phyloP scores from a whole-genome alignment of 1,139 yeast genomes.

The Taphrina betulina region DNA sequence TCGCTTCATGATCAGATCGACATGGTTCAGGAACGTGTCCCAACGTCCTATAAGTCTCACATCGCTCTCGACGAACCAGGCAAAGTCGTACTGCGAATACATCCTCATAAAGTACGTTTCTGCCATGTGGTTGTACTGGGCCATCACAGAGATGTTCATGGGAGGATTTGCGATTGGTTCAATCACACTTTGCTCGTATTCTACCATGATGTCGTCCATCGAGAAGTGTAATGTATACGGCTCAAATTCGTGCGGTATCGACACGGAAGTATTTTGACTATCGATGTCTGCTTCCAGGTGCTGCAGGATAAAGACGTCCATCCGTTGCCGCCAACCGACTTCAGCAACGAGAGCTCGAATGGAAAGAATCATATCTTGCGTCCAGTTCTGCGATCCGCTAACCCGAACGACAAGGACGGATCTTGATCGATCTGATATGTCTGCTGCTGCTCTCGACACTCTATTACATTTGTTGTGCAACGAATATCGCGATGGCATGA shows the following conservation, averaged over 20 bases:
- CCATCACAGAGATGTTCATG: slow-evolving; percentile 1
- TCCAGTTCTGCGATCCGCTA: background rate
- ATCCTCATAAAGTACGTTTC: slow-evolving; percentile 5
- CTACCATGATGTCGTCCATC: slow-evolving; percentile 3
- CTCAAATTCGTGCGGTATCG: slow-evolving; percentile 5
- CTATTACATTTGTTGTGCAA: slow-evolving; percentile 10
- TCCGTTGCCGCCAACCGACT: background rate
- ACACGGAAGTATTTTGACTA: background rate
- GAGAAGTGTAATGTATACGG: slow-evolving; percentile 3
- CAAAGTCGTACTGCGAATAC: slow-evolving; percentile 2
- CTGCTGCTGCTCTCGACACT: background rate
- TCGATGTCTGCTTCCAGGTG: background rate
- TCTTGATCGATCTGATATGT: too few species aligned
- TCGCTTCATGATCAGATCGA: background rate
- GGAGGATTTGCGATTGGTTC: background rate
- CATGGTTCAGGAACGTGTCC: slow-evolving; percentile 2
- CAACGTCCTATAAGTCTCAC: slow-evolving; percentile 1
- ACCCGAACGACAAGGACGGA: too few species aligned
- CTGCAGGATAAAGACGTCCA: slow-evolving; percentile 3
- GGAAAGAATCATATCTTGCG: background rate
- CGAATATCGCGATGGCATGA: background rate
- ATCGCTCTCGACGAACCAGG: slow-evolving; percentile 6
- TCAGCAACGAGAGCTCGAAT: slow-evolving; percentile 12
- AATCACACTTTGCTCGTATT: background rate
- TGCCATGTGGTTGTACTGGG: slow-evolving; percentile 14